These are phyloP conservation scores for Phytophthora rubi DNA, from an alignment of 352 stramenopile species.

Conservation along the genomic window DNA sequence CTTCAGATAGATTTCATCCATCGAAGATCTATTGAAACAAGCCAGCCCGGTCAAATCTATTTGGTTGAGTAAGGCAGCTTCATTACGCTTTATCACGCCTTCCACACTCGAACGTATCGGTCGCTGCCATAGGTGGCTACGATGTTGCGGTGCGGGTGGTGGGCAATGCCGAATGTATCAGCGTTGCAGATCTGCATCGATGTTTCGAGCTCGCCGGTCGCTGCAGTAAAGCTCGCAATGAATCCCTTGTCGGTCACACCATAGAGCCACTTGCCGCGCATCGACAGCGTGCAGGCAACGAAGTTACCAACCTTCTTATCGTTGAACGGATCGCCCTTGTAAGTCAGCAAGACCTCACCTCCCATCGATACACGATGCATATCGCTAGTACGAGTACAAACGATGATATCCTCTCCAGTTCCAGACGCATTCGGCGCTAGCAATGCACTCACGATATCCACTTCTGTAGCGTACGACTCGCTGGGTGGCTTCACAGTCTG, in stretches of 20 bases:
- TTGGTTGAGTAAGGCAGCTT: background rate
- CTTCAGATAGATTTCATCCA: no score
- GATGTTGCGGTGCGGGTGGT: conserved; percentile 91
- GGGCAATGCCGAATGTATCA: conserved; percentile 78
- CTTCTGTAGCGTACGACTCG: conserved; percentile 55
- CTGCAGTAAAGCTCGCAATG: conserved; percentile 72
- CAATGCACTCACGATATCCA: conserved; percentile 79
- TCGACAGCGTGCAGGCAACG: conserved; percentile 84
- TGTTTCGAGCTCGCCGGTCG: conserved; percentile 64
- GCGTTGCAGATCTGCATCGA: conserved; percentile 87
- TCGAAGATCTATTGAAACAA: no score
- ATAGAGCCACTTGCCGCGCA: conserved; percentile 87
- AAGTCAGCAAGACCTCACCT: conserved; percentile 65
- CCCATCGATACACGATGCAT: conserved; percentile 87
- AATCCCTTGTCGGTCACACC: conserved; percentile 88
- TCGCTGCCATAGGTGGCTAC: conserved; percentile 90
- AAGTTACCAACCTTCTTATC: conserved; percentile 83
- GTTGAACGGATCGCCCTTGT: conserved; percentile 67
- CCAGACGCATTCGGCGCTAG: conserved; percentile 60
- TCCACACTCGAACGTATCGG: conserved; percentile 84
- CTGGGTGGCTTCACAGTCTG: conserved; percentile 74
- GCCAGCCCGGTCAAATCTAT: background rate
- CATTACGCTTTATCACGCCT: conserved; percentile 49
- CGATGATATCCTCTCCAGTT: conserved; percentile 70
- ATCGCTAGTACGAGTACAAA: conserved; percentile 83